These are phyloP conservation scores for Hypoxylon sp. DNA, from an alignment of 2,329 filamentous ascomycete species.

Conservation along the genomic window DNA sequence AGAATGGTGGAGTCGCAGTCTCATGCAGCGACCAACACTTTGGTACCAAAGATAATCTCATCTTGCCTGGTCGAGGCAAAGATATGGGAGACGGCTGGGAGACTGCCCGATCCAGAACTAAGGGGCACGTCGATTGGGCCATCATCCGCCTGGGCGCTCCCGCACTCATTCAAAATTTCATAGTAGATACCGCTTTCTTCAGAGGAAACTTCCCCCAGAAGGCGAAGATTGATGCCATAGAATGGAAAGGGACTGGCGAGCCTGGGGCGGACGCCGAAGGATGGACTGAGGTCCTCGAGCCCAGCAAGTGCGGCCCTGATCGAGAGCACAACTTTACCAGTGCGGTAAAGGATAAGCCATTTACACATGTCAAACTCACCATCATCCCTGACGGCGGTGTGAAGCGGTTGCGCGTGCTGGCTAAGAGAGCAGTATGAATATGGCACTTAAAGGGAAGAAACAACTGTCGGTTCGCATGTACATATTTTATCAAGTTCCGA, in stretches of 20 bases:
- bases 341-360: conserved; percentile 67
- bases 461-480: conserved; percentile 4
- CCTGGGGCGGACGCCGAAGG: conserved; percentile 67
- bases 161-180: conserved; percentile 72
- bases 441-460: conserved; percentile 1
- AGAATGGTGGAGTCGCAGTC: conserved; percentile 82
- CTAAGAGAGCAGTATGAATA: conserved; percentile 63
- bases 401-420: conserved; percentile 85
- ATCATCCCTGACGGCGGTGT: conserved; percentile 95
- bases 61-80: conserved; percentile 81
- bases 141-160: conserved; percentile 78
- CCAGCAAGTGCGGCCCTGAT: conserved; percentile 79
- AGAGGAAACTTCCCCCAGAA: conserved; percentile 86
- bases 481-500: conserved; percentile 2
- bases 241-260: conserved; percentile 66
- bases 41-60: conserved; percentile 81
- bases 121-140: conserved; percentile 83
- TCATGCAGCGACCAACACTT: conserved; percentile 88
- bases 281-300: conserved; percentile 75
- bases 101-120: conserved; percentile 78
- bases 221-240: conserved; percentile 74
- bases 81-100: conserved; percentile 94
- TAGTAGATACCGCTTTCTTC: conserved; percentile 87
- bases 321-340: conserved; percentile 75
- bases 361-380: conserved; percentile 88